Evolutionary conservation across 768 basidiomycete species (phyloP), one percentile per base, ranked within the genome.

Genomic region (Suillus occidentalis): DNA sequence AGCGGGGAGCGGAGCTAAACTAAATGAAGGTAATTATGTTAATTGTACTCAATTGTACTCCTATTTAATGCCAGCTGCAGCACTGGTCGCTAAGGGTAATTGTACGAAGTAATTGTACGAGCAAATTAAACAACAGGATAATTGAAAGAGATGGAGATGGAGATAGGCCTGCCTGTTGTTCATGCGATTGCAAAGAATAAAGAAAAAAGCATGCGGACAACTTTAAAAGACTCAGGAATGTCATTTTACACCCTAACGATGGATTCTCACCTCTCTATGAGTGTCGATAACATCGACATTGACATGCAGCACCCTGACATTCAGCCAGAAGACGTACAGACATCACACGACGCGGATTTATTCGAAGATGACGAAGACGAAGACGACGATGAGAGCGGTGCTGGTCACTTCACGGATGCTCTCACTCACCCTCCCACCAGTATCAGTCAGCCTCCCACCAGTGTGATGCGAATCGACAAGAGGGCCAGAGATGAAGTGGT

Each of bases 261-360:
- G 22, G 14, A 49, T 49, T 25, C 2, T 25, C 25, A 1, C 47
- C 47, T 22, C 13, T 12, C 13, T 25, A 25, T 49, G 22, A 49
- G 22, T 13, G 22, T 6, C 13, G 3, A 49, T 25, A 49, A 49
- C 47, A 25, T 25, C 8, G 47, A 49, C 5, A 4, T 47, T 2
- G 45, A 47, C n/a, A 47, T 47, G 45, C 45, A 47, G n/a, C 45
- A 40, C 16, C 40, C 40, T 6, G 2, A 47, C 9, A 10, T n/a
- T n/a, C n/a, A 37, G 57, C 60, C 8, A 34, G 61, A 62, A 39
- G 61, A 62, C 31, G 12, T 43, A 31, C 61, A 62, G 25, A 62
- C 47, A 14, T 50, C 52, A 18, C 61, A 31, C 13, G 61, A 62
- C 2, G 7, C 36, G 9, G 28, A 37, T 36, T 45, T 62, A 31